Conservation (phyloP, 1,139 yeast species). For the Suhomyces choctaworum region DNA sequence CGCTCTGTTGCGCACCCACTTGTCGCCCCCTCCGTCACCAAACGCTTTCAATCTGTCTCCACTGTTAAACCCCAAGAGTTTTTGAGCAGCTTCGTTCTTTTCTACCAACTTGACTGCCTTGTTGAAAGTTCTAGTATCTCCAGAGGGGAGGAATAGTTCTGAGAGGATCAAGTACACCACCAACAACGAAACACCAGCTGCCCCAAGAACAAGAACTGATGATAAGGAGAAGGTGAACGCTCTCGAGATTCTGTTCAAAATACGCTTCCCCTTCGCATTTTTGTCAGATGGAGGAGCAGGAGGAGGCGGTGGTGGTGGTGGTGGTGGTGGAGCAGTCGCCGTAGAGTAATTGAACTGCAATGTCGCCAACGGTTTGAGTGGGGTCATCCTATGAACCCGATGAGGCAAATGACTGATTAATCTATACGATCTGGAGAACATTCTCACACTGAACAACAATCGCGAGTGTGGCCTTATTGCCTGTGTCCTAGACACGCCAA, state of each 20-base stretch:
- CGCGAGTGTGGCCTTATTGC: too few relatives aligned
- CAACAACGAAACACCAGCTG: constrained; percentile 64
- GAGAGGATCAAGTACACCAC: constrained; percentile 76
- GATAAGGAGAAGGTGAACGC: constrained; percentile 64
- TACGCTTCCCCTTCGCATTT: constrained; percentile 39
- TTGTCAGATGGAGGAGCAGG: constrained; percentile 40
- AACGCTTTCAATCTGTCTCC: constrained; percentile 75
- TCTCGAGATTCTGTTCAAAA: constrained; percentile 46
- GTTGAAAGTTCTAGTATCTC: constrained; percentile 88
- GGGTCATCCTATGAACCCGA: neutral
- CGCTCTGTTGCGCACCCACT: constrained; percentile 89
- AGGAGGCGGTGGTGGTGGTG: constrained; percentile 46
- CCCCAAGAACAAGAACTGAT: constrained; percentile 62
- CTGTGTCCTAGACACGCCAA: too few relatives aligned
- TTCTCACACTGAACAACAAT: constrained; percentile 3
- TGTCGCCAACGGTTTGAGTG: constrained; percentile 1
- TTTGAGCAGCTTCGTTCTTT: constrained; percentile 60
- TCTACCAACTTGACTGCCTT: constrained; percentile 79
- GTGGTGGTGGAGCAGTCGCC: constrained; percentile 21
- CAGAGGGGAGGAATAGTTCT: constrained; percentile 83
- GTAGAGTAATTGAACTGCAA: constrained; percentile 7
- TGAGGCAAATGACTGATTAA: neutral
- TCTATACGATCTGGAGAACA: constrained; percentile 1
- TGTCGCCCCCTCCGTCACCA: constrained; percentile 69
- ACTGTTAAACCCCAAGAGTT: constrained; percentile 52